Conservation (phyloP, 225 moss, liverwort and hornwort species). For the Sphagnum tenellum region DNA sequence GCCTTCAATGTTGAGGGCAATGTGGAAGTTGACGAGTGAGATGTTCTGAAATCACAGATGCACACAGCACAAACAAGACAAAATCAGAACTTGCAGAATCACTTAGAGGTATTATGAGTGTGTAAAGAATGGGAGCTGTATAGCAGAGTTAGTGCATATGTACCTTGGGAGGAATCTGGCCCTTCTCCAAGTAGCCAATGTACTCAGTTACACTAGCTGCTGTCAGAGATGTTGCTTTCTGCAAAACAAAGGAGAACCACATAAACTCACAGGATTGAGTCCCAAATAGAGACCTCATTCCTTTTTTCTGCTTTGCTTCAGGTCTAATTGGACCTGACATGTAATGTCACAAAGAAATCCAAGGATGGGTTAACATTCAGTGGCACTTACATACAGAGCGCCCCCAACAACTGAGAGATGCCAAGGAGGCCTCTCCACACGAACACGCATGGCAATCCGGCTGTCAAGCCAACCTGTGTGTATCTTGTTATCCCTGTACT, state of each 20-base stretch:
- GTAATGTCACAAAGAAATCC: no score
- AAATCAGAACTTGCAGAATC: no score
- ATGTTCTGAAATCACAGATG: slow-evolving; percentile 50
- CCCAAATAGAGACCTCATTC: no score
- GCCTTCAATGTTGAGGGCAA: slow-evolving; percentile 85
- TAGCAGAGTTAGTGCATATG: background rate
- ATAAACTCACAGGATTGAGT: no score
- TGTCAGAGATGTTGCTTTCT: slow-evolving; percentile 70
- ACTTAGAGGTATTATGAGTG: no score
- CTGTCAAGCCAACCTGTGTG: slow-evolving; percentile 93
- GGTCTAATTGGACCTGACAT: no score
- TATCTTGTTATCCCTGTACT: slow-evolving; percentile 75
- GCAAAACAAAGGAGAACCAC: slow-evolving; percentile 5
- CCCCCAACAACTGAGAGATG: slow-evolving; percentile 81
- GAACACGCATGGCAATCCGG: slow-evolving; percentile 88
- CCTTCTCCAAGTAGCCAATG: slow-evolving; percentile 87
- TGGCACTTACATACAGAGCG: slow-evolving; percentile 66
- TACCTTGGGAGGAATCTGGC: slow-evolving; percentile 96
- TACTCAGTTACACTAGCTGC: slow-evolving; percentile 83
- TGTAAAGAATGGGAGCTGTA: no score
- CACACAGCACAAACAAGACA: no score
- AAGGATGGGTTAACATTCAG: background rate
- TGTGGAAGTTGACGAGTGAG: slow-evolving; percentile 68
- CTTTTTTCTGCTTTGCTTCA: no score
- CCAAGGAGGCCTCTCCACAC: slow-evolving; percentile 85